These are phyloP conservation scores for Solanum pinnatisectum DNA, from an alignment of 257 asterid species.

Conservation along the genomic window DNA sequence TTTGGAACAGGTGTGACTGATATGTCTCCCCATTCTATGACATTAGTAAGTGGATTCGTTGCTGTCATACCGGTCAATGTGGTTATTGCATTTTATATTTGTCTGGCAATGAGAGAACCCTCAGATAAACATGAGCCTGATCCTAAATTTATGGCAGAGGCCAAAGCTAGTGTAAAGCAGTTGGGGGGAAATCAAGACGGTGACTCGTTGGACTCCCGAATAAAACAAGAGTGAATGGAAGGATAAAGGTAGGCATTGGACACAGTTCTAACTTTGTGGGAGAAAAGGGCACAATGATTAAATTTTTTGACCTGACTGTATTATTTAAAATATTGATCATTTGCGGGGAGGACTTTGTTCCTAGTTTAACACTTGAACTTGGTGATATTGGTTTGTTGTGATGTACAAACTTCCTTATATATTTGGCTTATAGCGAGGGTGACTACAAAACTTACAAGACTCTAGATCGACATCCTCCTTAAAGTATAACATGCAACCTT, in stretches of 20 bases:
- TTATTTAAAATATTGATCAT: not conserved
- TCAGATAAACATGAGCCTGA: constrained; percentile 76
- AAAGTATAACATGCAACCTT: too few relatives aligned
- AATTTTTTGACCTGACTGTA: not conserved
- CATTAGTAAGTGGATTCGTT: constrained; percentile 69
- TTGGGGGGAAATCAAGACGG: constrained; percentile 14
- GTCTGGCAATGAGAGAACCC: constrained; percentile 78
- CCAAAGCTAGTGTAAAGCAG: constrained; percentile 49
- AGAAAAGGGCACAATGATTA: not conserved
- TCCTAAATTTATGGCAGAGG: constrained; percentile 53
- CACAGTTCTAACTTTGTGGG: not conserved
- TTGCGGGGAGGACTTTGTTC: not conserved
- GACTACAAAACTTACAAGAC: too few relatives aligned
- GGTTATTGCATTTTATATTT: constrained; percentile 65
- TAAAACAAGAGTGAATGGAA: constrained; percentile 26
- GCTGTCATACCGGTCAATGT: constrained; percentile 81
- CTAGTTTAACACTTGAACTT: not conserved
- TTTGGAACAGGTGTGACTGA: constrained; percentile 40
- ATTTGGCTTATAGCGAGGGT: not conserved
- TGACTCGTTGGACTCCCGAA: constrained; percentile 11
- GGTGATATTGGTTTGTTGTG: not conserved
- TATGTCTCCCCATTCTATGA: constrained; percentile 52
- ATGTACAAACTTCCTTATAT: not conserved
- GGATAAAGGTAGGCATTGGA: not conserved
- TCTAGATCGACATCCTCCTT: too few relatives aligned